These are phyloP conservation scores for Eremothecium sinecaudum DNA, from an alignment of 1,139 yeast genomes.

Conservation along the genomic window DNA sequence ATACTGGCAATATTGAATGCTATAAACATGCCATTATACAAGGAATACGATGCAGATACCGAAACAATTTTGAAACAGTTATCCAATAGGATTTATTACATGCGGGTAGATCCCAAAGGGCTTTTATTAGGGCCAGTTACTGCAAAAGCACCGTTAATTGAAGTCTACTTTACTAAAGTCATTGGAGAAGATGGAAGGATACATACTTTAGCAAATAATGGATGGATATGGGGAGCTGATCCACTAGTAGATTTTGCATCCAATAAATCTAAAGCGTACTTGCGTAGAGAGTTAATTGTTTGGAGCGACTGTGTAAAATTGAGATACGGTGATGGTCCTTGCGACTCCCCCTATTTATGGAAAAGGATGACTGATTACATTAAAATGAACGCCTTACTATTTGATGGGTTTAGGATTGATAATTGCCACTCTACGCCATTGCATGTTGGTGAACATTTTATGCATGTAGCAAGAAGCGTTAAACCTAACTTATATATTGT, in stretches of 20 bases:
- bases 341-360: conserved; percentile 88
- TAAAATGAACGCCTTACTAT: conserved; percentile 60
- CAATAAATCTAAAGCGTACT: conserved; percentile 61
- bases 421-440: conserved; percentile 94
- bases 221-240: conserved; percentile 98
- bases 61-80: conserved; percentile 57
- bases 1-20: conserved; percentile 59
- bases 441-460: conserved; percentile 81
- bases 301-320: conserved; percentile 98
- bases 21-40: conserved; percentile 64
- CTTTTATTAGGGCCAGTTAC: conserved; percentile 67
- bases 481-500: conserved; percentile 86
- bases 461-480: conserved; percentile 78
- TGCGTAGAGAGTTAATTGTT: conserved; percentile 85
- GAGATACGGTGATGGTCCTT: conserved; percentile 66
- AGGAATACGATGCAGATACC: conserved; percentile 66
- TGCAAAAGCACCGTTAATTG: conserved; percentile 53
- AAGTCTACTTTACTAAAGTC: conserved; percentile 79
- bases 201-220: conserved; percentile 82
- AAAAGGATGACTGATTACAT: conserved; percentile 75
- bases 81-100: conserved; percentile 62
- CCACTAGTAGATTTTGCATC: conserved; percentile 93
- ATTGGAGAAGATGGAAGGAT: conserved; percentile 42
- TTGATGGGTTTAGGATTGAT: conserved; percentile 86
- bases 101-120: conserved; percentile 70